A percentile compares a stretch with the other conserved stretches of the same genome.
Evolutionary conservation across 306 rosid species (phyloP).

Genomic region (Quercus cerris): DNA sequence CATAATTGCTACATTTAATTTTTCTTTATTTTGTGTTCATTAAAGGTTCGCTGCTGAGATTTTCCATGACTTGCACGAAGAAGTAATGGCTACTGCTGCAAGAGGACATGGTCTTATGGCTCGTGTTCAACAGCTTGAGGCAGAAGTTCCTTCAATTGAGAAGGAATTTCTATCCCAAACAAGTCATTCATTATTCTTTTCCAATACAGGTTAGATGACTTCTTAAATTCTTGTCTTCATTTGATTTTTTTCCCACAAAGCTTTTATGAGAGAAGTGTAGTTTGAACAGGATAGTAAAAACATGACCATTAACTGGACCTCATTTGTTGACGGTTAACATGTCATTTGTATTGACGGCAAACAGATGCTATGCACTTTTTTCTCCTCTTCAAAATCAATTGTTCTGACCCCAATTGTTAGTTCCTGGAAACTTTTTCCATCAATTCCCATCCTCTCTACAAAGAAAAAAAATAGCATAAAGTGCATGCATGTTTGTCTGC

Average conservation of each 20-base stretch:
- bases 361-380: neutral
- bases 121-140: slow-evolving; percentile 96
- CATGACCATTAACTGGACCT: neutral
- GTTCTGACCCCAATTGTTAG: neutral
- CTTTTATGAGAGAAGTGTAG: neutral
- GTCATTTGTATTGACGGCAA: neutral
- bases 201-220: slow-evolving; percentile 62
- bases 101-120: slow-evolving; percentile 79
- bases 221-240: slow-evolving; percentile 6
- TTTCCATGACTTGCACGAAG: slow-evolving; percentile 95
- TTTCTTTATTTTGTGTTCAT: slow-evolving; percentile 2
- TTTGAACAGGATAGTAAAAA: neutral
- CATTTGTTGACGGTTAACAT: neutral
- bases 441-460: neutral
- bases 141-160: slow-evolving; percentile 89
- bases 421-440: neutral
- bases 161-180: slow-evolving; percentile 69
- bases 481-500: neutral
- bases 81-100: slow-evolving; percentile 81
- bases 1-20: neutral
- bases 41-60: slow-evolving; percentile 91
- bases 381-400: neutral
- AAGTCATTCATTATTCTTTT: slow-evolving; percentile 55
- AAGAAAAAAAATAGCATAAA: neutral
- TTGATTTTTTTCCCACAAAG: slow-evolving; percentile 7